A percentile compares a stretch with the other conserved stretches of the same genome.
These are phyloP conservation scores for Fusarium pseudocircinatum DNA, from an alignment of 2,329 filamentous ascomycete genomes.

Conservation along the genomic window DNA sequence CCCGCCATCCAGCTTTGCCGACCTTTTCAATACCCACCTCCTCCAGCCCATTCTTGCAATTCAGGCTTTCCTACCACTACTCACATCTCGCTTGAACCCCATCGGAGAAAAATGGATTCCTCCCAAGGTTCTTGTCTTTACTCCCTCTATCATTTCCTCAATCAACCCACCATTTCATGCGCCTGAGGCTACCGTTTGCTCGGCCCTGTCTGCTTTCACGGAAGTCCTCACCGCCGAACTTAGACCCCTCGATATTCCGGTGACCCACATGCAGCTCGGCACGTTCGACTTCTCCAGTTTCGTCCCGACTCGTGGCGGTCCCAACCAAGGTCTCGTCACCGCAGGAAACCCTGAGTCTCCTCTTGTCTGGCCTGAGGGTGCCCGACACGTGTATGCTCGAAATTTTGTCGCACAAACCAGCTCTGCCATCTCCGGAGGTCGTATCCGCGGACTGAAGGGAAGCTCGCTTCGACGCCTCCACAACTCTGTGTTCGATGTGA, in stretches of 20 bases:
- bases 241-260: slow-evolving; percentile 76
- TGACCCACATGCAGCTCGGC: slow-evolving; percentile 89
- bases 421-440: slow-evolving; percentile 65
- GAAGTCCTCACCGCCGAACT: slow-evolving; percentile 84
- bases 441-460: slow-evolving; percentile 69
- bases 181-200: slow-evolving; percentile 85
- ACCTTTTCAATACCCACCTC: slow-evolving; percentile 91
- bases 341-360: slow-evolving; percentile 57
- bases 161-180: slow-evolving; percentile 84
- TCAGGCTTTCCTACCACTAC: slow-evolving; percentile 86
- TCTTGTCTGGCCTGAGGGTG: slow-evolving; percentile 70
- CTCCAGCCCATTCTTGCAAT: slow-evolving; percentile 89
- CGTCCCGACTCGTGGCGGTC: slow-evolving; percentile 55
- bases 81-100: slow-evolving; percentile 69
- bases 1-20: slow-evolving; percentile 83
- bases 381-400: slow-evolving; percentile 68
- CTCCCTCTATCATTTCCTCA: slow-evolving; percentile 81
- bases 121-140: slow-evolving; percentile 79
- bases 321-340: slow-evolving; percentile 52
- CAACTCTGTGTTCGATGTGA: slow-evolving; percentile 88
- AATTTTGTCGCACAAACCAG: slow-evolving; percentile 67
- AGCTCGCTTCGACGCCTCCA: slow-evolving; percentile 83
- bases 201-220: slow-evolving; percentile 87
- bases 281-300: slow-evolving; percentile 85
- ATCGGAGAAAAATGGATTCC: slow-evolving; percentile 61